Evolutionary conservation across 495 filamentous ascomycete genomes (phyloP).

Genomic region (Echria macrotheca): DNA sequence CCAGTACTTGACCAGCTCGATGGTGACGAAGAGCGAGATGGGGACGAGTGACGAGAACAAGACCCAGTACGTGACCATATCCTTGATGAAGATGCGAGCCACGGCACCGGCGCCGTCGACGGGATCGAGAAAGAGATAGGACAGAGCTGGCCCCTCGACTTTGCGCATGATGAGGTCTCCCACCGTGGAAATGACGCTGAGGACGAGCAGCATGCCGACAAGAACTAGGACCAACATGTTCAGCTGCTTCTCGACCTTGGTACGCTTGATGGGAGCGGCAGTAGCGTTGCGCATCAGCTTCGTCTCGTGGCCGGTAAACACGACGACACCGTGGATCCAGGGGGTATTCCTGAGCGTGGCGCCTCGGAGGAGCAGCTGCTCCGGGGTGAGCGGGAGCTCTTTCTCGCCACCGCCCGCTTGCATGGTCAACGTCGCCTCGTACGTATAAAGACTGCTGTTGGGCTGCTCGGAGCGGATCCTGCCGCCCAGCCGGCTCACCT

Average conservation of each 20-base stretch:
- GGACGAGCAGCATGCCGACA: conserved; percentile 71
- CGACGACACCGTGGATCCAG: conserved; percentile 94
- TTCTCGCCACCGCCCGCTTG: conserved; percentile 92
- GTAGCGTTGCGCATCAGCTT: conserved; percentile 99
- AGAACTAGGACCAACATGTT: conserved; percentile 92
- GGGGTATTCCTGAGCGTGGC: conserved; percentile 95
- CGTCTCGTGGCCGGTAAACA: conserved; percentile 98
- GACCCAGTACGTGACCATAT: conserved; percentile 98
- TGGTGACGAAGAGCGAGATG: conserved; percentile 95
- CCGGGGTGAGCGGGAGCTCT: conserved; percentile 72
- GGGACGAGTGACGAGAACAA: conserved; percentile 96
- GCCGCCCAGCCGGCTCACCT: conserved; percentile 81
- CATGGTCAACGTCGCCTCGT: conserved; percentile 94
- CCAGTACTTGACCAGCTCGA: conserved; percentile 97
- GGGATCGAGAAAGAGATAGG: conserved; percentile 62
- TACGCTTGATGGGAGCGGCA: conserved; percentile 94
- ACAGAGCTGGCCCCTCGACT: conserved; percentile 51
- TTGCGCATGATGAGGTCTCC: conserved; percentile 80
- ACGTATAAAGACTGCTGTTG: conserved; percentile 97
- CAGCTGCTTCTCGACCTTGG: conserved; percentile 86
- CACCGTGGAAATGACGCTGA: conserved; percentile 84
- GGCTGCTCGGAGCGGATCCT: conserved; percentile 91
- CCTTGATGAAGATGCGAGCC: conserved; percentile 81
- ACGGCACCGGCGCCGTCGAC: conserved; percentile 40
- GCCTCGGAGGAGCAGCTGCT: conserved; percentile 72